Percentiles rank a stretch among this genome's conserved stretches.
phyloP scores from a whole-genome alignment of 805 yeast genomes.

The Starmera caribaea region DNA sequence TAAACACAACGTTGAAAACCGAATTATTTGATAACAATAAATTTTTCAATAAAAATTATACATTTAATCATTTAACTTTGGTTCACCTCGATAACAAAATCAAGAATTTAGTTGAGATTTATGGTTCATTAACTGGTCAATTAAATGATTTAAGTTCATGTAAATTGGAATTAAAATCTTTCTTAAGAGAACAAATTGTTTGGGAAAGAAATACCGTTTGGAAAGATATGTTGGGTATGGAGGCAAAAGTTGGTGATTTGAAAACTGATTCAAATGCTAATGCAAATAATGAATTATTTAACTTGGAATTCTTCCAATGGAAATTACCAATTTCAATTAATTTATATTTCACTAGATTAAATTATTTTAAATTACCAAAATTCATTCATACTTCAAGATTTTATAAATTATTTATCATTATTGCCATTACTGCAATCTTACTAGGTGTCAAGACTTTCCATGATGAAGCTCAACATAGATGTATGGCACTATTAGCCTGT shows the following conservation, averaged over 20 bases:
- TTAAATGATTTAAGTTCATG: conserved; percentile 29
- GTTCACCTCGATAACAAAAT: conserved; percentile 42
- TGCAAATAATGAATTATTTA: conserved; percentile 20
- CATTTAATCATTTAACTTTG: conserved; percentile 44
- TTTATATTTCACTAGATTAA: conserved; percentile 16
- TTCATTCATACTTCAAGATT: conserved; percentile 37
- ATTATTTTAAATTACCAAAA: conserved; percentile 33
- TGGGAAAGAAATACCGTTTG: conserved; percentile 97
- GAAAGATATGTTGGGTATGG: conserved; percentile 89
- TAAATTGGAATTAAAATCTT: conserved; percentile 45
- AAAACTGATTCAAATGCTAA: conserved; percentile 26
- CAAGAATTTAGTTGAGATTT: conserved; percentile 40
- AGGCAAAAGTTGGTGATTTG: conserved; percentile 44
- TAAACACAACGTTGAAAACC: conserved; percentile 43
- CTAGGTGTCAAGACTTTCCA: conserved; percentile 52
- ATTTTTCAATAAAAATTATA: conserved; percentile 38
- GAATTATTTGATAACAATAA: conserved; percentile 34
- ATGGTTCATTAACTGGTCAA: conserved; percentile 37
- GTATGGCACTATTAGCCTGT: conserved; percentile 57
- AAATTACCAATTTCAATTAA: conserved; percentile 21
- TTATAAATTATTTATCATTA: conserved; percentile 37
- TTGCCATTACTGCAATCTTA: conserved; percentile 42
- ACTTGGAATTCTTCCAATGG: conserved; percentile 23
- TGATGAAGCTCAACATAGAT: conserved; percentile 50
- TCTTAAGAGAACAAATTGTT: conserved; percentile 80